Base-by-base conservation (phyloP, 1,284 basidiomycete species). In the Trametes versicolor region DNA sequence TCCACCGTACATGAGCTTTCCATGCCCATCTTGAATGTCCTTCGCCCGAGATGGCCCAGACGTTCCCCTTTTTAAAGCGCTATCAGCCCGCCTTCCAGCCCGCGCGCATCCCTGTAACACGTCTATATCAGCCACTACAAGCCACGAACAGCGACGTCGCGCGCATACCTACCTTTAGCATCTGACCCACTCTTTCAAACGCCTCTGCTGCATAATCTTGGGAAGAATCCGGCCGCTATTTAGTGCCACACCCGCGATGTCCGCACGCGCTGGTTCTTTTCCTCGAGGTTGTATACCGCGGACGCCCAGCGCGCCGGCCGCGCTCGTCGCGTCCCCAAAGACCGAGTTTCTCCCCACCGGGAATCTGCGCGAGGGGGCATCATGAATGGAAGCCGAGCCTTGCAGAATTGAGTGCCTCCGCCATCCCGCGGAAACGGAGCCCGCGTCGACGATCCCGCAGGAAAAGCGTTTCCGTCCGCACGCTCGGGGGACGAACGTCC, bases 391-490 rank as follows among this genome's bases (percentile, higher is more conserved):
- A 43, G 41, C 75, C 78, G 63, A 69, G 91, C 89, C 94, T 77
- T 7, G 32, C 19, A 21, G 29, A 19, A 21, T n/a, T 19, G 25
- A 10, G 27, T 50, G n/a, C 29, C n/a, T 23, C 9, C 29, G 27
- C 13, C 27, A 32, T 32, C 49, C 36, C 52, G 36, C 21, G 23
- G 37, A 54, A 36, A 19, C 52, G 52, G 52, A 54, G 17, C 36
- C 23, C 60, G 92, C 79, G 72, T 92, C 89, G 36, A 88, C 81
- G 60, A 89, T 88, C 0, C 90, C 90, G 73, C 96, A 94, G 60
- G 85, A 85, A 36, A 96, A 80, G 76, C 97, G 95, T 2, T 90
- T 84, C 32, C 80, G 82, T n/a, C 96, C 85, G 75, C 94, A 94
- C 34, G 76, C 75, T 43, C 91, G 82, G 2, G 86, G 72, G 71